These are phyloP conservation scores for Hibiscus syriacus DNA, from an alignment of 345 rosid genomes.

Conservation along the genomic window DNA sequence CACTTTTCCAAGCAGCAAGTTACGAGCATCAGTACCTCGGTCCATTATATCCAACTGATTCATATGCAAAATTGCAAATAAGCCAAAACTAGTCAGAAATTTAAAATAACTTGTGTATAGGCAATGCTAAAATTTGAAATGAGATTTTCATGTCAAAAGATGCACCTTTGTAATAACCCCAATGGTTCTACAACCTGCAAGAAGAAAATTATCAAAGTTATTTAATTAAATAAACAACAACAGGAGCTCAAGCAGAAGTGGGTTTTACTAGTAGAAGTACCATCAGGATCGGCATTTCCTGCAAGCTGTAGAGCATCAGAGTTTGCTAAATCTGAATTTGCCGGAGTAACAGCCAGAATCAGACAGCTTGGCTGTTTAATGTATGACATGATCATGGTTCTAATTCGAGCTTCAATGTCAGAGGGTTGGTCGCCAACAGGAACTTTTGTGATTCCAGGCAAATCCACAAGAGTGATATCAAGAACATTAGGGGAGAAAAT, in stretches of 20 bases:
- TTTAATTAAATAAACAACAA: background rate
- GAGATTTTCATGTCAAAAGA: background rate
- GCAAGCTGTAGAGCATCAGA: constrained; percentile 96
- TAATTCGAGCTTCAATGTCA: constrained; percentile 86
- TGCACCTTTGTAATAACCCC: constrained; percentile 88
- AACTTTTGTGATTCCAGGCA: constrained; percentile 94
- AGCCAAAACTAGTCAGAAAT: constrained; percentile 16
- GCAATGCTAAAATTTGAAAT: background rate
- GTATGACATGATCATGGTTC: constrained; percentile 96
- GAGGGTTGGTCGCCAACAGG: constrained; percentile 96
- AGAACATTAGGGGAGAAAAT: constrained; percentile 90
- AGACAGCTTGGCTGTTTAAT: constrained; percentile 78
- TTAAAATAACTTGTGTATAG: background rate
- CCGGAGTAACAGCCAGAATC: constrained; percentile 85
- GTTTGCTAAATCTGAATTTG: constrained; percentile 89
- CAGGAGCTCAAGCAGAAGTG: background rate
- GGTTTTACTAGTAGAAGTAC: constrained; percentile 25
- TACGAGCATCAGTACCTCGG: constrained; percentile 96
- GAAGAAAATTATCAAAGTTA: constrained; percentile 10
- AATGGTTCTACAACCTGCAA: constrained; percentile 74
- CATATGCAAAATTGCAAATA: constrained; percentile 11
- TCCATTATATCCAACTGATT: constrained; percentile 95
- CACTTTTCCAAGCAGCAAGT: constrained; percentile 81
- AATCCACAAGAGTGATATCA: constrained; percentile 89
- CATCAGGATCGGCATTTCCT: constrained; percentile 92